Evolutionary conservation across 208 protist species (phyloP), one percentile per base, ranked within the genome.

Genomic region (Trypanosoma caninum): DNA sequence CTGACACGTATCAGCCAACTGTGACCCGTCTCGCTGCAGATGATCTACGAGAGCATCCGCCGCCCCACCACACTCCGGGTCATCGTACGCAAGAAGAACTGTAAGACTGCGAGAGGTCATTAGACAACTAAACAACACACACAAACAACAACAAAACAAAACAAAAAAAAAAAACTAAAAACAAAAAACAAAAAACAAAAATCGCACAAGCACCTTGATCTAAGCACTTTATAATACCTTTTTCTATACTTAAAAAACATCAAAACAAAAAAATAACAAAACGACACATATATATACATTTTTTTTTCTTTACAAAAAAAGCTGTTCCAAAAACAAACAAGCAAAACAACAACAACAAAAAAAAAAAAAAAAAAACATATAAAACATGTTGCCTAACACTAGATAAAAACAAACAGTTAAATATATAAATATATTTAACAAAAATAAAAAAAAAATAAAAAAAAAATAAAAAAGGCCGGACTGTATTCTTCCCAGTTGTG

Each of bases 11-110:
- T 69, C 64, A 34, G 77, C 55, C 34, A 89, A 30, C 0, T 57
- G 53, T 0, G 71, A 74, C 1, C 74, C 69, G 23, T 91, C 85
- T 30, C 83, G 76, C 63, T 91, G 78, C 13, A 94, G 57, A 65
- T 92, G 83, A 6, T 87, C 82, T 13, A 89, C 79, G 25, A 94
- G 64, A 1, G 88, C 88, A 31, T 94, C 88, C 8, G 85, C 84
- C 2, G 85, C 88, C 13, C 88, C 88, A 20, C 88, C 88, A 69
- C 88, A 94, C 60, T 91, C 80, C 0, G 85, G 84, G 54, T 94
- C 88, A 58, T 94, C 88, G 56, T 94, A 94, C 4, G 88, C 89
- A n/a, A 94, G 54, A 13, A 94, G 59, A 8, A 94, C 78, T 11
- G 74, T 69, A 10, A 94, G 53, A 16, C 79, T 45, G 0, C 82